Evolutionary conservation across 768 basidiomycete species (phyloP), one percentile per base, ranked within the genome.

Genomic region (Butyriboletus loyo): DNA sequence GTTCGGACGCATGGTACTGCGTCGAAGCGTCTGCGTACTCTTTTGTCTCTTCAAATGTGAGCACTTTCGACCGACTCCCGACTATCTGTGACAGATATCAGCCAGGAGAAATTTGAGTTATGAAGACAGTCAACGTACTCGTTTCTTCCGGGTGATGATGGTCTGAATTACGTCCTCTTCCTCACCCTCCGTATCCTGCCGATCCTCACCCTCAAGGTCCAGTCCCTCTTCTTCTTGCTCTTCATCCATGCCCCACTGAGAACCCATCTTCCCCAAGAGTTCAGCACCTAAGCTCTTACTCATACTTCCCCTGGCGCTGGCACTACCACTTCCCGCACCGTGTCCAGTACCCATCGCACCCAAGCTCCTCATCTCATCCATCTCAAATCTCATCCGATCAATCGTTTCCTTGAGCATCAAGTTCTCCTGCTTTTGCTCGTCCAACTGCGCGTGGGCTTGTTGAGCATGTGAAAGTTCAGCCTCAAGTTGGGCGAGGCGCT

Each of bases 391-490:
- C 82, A 97, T 86, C 42, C 93, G 81, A 66, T 97, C 94, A 59
- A 98, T 98, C 2, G 94, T 97, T 76, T 98, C 95, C 66, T 96
- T 96, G 54, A 98, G 77, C 64, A 92, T 72, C 58, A 96, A 66
- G 63, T 97, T 98, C 76, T 95, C 92, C 62, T 92, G 90, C 74
- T 97, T 97, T 75, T 98, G 95, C 60, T 89, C 86, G 53, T 95
- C 92, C 34, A 97, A 78, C 53, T 84, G 80, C 0, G 75, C 79
- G 48, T 90, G 85, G 1, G 87, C 85, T 59, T 84, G 79, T 46
- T 86, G 83, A 5, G 92, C 89, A 24, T 80, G 63, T 4, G 67
- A 67, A 3, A 98, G 77, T 51, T 96, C 92, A 8, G 72, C 60
- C 61, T 93, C 88, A n/a, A 96, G 80, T 7, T 76, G 69, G 7